phyloP scores from a whole-genome alignment of 2,329 filamentous ascomycete species.

The Verticillium tricorpus region DNA sequence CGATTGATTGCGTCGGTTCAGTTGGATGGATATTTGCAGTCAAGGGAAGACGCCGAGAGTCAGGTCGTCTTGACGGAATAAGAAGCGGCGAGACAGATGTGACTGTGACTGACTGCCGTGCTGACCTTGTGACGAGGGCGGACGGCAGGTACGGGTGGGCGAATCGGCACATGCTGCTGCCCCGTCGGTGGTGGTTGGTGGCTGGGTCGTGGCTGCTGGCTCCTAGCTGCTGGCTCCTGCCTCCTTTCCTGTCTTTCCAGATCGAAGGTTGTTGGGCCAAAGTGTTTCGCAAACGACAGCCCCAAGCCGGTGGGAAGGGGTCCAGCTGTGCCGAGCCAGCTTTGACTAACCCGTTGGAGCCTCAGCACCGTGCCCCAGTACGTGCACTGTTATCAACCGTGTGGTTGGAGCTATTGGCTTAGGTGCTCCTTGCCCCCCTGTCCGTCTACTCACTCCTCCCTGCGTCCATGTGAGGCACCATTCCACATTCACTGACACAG shows the following conservation, averaged over 20 bases:
- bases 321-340: not conserved
- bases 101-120: not conserved
- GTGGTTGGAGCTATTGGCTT: not conserved
- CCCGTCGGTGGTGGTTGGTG: not conserved
- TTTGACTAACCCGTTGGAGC: too few relatives aligned
- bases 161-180: not conserved
- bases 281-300: not conserved
- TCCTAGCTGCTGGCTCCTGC: not conserved
- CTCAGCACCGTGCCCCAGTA: too few relatives aligned
- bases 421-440: too few relatives aligned
- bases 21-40: too few relatives aligned
- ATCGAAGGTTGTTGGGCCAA: not conserved
- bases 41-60: not conserved
- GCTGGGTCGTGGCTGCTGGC: not conserved
- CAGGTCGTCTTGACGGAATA: not conserved
- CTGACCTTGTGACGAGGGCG: not conserved
- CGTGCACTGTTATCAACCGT: too few relatives aligned
- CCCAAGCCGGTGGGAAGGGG: not conserved
- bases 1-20: too few relatives aligned
- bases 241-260: not conserved
- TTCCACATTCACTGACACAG: not conserved
- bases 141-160: not conserved
- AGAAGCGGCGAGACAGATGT: not conserved
- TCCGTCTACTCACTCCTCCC: not conserved
- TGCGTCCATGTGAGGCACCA: not conserved